Base-by-base conservation (phyloP, 345 rosid genomes). In the Gossypioides kirkii region DNA sequence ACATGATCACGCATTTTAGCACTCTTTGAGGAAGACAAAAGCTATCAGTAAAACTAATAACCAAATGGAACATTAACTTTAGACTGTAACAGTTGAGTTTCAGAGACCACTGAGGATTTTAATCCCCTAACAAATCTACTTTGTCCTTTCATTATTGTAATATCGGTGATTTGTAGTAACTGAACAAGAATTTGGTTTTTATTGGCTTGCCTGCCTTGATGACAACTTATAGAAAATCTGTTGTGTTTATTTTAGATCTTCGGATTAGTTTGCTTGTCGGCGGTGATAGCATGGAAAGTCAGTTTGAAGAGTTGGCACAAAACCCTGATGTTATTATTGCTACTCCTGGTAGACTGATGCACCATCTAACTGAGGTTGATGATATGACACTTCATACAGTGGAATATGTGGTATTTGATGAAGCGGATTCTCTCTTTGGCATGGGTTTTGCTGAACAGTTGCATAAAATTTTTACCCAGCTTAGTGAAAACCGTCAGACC, bases 361-460 rank as follows among this genome's bases (percentile, higher is more conserved):
- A 92, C 83, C 98, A 87, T 82, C 84, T 95, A 60, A 73, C 89
- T 2, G 99, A 95, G 83, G 91, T 94, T 17, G 98, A 95, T 65
- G 96, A 92, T 66, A 95, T 91, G 96, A 76, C 97, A 0, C 86
- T 95, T 76, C 83, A 84, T 42, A 83, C 91, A 0, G 98, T 92
- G 64, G 99, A 95, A 68, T 95, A 92, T 83, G 96, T 92, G 53
- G 99, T 95, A 74, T 95, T 95, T 65, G 99, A 95, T 77, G 99
- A 95, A 78, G 99, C 97, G 0, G 99, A 95, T 73, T 86, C 96
- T 81, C 80, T 92, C 0, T 95, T 95, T 56, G 98, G 92, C 49
- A 91, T 87, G 97, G 97, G 97, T 68, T 95, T 95, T 76, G 93
- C 96, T 4, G 98, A 92, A 74, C 98, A 92, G 82, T 75, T 95